Base-by-base conservation (phyloP, 2,329 filamentous ascomycete genomes). In the Tolypocladium guangdongense region DNA sequence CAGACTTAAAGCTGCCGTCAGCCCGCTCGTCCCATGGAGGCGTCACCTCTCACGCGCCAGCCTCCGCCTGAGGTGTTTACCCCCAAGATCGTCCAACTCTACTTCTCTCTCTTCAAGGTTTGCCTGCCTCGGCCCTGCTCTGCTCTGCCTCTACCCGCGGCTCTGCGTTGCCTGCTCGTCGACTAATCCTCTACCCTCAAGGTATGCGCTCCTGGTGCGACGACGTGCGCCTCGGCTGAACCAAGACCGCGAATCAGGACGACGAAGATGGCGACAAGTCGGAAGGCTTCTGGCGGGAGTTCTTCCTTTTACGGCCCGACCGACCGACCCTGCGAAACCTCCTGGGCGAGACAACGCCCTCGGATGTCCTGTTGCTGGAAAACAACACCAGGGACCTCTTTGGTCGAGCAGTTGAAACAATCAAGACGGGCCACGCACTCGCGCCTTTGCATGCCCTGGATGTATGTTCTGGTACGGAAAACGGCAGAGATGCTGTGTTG, bases 201-300 rank as follows among this genome's bases (percentile, higher is more conserved):
- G 64, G 64, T 68, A 67, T 60, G 58, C 54, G 54, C 53, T 30
- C 38, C 50, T 39, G 33, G 27, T 27, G 39, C 22, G 36, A 35
- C 35, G 36, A 52, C 62, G 50, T 30, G 57, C 54, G 59, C 53
- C 48, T 60, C 56, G 59, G 63, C 63, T 68, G 64, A 70, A 59
- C 56, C 56, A 58, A 47, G 51, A 52, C 51, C 52, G 30, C 54
- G 39, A 50, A 52, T 58, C 67, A 87, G 72, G 82, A 86, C 58
- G 80, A 83, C 52, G 79, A 87, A 56, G 80, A 83, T 55, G 70
- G 75, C 51, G 86, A 90, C 32, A 86, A 86, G 57, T 81, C 88
- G 0, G 90, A 96, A 56, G 92, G 90, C 45, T 99, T 96, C 73
- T 99, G 93, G 93, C 80, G 83, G 60, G 93, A 96, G 71, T 90